These are phyloP conservation scores for Agaricus blazei DNA, from an alignment of 768 basidiomycete genomes.

Conservation along the genomic window DNA sequence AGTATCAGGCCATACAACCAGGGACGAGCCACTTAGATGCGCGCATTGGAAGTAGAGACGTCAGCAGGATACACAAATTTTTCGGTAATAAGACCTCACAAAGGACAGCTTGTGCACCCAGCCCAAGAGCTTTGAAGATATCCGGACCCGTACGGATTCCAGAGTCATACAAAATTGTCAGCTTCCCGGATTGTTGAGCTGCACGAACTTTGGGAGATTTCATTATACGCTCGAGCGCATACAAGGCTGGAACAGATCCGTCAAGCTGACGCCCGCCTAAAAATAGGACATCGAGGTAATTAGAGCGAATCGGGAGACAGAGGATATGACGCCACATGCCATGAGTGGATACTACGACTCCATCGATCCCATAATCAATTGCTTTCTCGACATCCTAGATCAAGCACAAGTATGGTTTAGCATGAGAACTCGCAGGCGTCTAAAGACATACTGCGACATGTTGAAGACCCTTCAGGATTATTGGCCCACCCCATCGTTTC, in stretches of 20 bases:
- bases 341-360: conserved; percentile 79
- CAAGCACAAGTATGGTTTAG: not conserved
- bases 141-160: conserved; percentile 84
- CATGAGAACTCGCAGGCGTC: not conserved
- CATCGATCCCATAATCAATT: conserved; percentile 57
- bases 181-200: conserved; percentile 54
- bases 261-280: conserved; percentile 76
- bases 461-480: conserved; percentile 80
- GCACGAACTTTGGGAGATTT: conserved; percentile 51
- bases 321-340: conserved; percentile 32
- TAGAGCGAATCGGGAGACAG: not conserved
- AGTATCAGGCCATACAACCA: conserved; percentile 69
- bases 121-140: conserved; percentile 77
- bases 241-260: conserved; percentile 69
- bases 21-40: conserved; percentile 57
- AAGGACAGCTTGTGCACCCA: conserved; percentile 80
- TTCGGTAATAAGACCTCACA: conserved; percentile 32
- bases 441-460: conserved; percentile 40
- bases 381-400: conserved; percentile 63
- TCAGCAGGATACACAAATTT: no score
- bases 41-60: not conserved
- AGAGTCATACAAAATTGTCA: conserved; percentile 73
- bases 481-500: conserved; percentile 72
- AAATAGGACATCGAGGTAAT: not conserved
- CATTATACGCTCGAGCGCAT: conserved; percentile 65